These are phyloP conservation scores for Lentinus brumalis DNA, from an alignment of 768 basidiomycete species.

Conservation along the genomic window DNA sequence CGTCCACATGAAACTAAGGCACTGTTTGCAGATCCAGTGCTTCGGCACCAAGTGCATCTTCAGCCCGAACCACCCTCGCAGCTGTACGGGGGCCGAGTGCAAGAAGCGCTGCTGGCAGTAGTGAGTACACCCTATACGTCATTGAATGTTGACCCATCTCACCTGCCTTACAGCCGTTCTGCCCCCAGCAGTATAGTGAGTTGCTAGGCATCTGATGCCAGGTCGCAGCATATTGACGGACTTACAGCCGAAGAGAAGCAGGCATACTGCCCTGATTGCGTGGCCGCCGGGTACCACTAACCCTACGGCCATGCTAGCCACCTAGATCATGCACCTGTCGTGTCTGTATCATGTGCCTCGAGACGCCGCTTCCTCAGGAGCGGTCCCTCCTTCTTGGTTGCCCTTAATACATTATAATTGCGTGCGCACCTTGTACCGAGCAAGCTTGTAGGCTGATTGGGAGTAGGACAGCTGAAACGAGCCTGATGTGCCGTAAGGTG, in stretches of 20 bases:
- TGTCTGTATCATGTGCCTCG: too few relatives aligned
- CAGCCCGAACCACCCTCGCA: slow-evolving; percentile 51
- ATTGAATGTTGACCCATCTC: slow-evolving; percentile 13
- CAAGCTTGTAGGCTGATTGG: too few relatives aligned
- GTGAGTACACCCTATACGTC: slow-evolving; percentile 32
- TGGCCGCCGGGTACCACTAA: slow-evolving; percentile 12
- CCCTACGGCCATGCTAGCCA: not conserved
- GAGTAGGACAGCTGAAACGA: not conserved
- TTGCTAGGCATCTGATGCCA: slow-evolving; percentile 5
- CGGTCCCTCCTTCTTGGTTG: too few relatives aligned
- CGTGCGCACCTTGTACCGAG: not conserved
- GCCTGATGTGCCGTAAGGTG: too few relatives aligned
- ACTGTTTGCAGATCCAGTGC: slow-evolving; percentile 45
- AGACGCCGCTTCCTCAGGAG: too few relatives aligned
- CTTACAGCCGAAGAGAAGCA: slow-evolving; percentile 58
- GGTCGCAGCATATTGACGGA: slow-evolving; percentile 17
- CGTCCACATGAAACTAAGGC: not conserved
- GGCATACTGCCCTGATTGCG: slow-evolving; percentile 57
- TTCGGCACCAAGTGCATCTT: slow-evolving; percentile 51
- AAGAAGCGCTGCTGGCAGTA: slow-evolving; percentile 50
- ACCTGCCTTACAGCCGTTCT: slow-evolving; percentile 21
- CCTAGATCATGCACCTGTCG: not conserved
- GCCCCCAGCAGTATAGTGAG: slow-evolving; percentile 58
- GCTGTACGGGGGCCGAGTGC: slow-evolving; percentile 46
- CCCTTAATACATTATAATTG: too few relatives aligned